Percentiles rank a stretch among this genome's conserved stretches.
Evolutionary conservation across 1,284 basidiomycete species (phyloP).

Genomic region (Ganoderma leucocontextum): DNA sequence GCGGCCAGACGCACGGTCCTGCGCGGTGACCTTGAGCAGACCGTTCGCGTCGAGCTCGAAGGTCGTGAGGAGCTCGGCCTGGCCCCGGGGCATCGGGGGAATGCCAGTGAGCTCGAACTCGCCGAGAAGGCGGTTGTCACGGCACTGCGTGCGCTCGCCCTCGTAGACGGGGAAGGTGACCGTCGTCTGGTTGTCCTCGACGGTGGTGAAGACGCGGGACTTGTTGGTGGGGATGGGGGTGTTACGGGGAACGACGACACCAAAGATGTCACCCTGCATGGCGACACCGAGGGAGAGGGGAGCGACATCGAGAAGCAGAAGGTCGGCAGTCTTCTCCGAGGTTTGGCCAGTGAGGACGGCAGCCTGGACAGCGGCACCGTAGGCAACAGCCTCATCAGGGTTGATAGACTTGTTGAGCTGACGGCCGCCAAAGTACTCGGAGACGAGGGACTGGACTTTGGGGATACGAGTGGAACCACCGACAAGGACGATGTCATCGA

Average conservation of each 20-base stretch:
- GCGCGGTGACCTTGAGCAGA: constrained; percentile 93
- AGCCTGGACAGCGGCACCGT: constrained; percentile 97
- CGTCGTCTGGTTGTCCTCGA: constrained; percentile 98
- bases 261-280: constrained; percentile 98
- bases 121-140: constrained; percentile 95
- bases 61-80: constrained; percentile 95
- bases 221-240: constrained; percentile 98
- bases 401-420: constrained; percentile 99
- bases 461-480: constrained; percentile 99
- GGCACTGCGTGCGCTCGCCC: constrained; percentile 97
- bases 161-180: constrained; percentile 98
- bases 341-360: constrained; percentile 96
- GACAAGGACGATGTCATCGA: constrained; percentile 99
- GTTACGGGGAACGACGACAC: constrained; percentile 96
- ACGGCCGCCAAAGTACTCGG: constrained; percentile 97
- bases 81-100: constrained; percentile 95
- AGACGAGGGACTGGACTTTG: constrained; percentile 98
- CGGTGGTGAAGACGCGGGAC: constrained; percentile 95
- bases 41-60: constrained; percentile 99
- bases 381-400: constrained; percentile 95
- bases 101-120: constrained; percentile 98
- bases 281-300: constrained; percentile 97
- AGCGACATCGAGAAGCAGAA: constrained; percentile 95
- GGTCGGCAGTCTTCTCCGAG: constrained; percentile 94
- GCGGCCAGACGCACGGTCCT: constrained; percentile 94